Evolutionary conservation across 2,329 filamentous ascomycete species (phyloP).

Genomic region (Colletotrichum somersetense): DNA sequence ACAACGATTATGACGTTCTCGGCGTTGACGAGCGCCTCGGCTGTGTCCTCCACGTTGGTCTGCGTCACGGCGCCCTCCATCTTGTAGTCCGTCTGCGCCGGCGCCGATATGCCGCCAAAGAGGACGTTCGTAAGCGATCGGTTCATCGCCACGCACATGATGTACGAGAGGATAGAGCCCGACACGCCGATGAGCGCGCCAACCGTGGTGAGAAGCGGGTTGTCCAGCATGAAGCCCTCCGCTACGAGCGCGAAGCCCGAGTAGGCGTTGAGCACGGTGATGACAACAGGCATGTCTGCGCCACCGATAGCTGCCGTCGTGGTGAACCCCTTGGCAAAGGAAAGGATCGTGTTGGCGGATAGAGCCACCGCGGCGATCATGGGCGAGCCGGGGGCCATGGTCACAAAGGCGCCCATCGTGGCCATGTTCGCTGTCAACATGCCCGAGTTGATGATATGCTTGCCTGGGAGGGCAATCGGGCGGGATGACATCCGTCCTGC

Average conservation of each 20-base stretch:
- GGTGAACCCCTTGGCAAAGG: constrained; percentile 88
- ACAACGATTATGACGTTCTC: constrained; percentile 92
- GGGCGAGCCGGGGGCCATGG: constrained; percentile 84
- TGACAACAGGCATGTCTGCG: constrained; percentile 94
- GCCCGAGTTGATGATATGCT: constrained; percentile 80
- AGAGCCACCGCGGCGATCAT: constrained; percentile 83
- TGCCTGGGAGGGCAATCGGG: constrained; percentile 78
- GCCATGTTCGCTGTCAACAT: constrained; percentile 82
- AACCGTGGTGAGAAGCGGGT: constrained; percentile 85
- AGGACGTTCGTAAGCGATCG: constrained; percentile 89
- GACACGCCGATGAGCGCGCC: constrained; percentile 90
- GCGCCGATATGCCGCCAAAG: constrained; percentile 82
- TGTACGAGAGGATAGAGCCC: constrained; percentile 89
- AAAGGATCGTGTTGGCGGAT: constrained; percentile 80
- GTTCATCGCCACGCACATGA: constrained; percentile 93
- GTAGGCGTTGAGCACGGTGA: constrained; percentile 91
- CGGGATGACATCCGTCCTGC: constrained; percentile 85
- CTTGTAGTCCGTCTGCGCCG: constrained; percentile 73
- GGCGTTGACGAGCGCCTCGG: constrained; percentile 79
- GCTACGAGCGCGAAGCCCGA: constrained; percentile 91
- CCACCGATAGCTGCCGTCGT: constrained; percentile 91
- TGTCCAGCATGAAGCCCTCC: constrained; percentile 92
- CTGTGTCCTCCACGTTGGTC: constrained; percentile 83
- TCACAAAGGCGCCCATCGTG: constrained; percentile 86
- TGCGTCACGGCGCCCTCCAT: constrained; percentile 85